Base-by-base conservation (phyloP, 768 basidiomycete genomes). In the Naematelia aurantialba region DNA sequence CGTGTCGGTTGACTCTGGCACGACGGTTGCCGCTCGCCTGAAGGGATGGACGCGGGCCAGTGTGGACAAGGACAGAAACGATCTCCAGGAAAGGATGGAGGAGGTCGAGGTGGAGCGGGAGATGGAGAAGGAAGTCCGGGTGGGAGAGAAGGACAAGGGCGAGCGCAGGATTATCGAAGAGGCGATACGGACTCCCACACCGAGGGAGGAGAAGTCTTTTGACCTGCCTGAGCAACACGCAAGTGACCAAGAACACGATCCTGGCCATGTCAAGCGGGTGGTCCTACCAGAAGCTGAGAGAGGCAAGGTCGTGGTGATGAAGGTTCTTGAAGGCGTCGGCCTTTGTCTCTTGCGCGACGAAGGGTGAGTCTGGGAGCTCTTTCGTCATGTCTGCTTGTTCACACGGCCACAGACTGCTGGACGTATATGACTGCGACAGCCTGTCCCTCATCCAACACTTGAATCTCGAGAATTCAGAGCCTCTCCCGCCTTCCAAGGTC, bases 51-150 rank as follows among this genome's bases (percentile, higher is more conserved):
- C 45, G 42, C 59, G 56, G 22, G 59, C 60, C n/a, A 48, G 52
- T 51, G 62, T 54, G 29, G 56, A 60, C 30, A 53, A 56, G 22
- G 58, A 58, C 22, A 24, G 45, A 46, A 55, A 58, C 17, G 58
- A 68, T 13, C 42, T 70, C 19, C 58, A 54, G 51, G 63, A 67
- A 21, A 47, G 58, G 51, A 60, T 72, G 14, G 53, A 59, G n/a
- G 71, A 73, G 46, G 55, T 68, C 3, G 63, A 66, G 50, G 68
- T 73, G 11, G 68, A 73, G 26, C 45, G 61, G 49, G 71, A 68
- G 57, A 73, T 73, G 71, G 54, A 67, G 55, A 62, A 60, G 55
- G 71, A 68, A 47, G 46, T 49, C 27, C 45, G 52, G 30, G 69
- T 69, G 42, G 68, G 60, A 14, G 29, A 56, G 51, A 67, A 63